phyloP scores from a whole-genome alignment of 1,284 basidiomycete species.

The Ceratobasidium sp. region DNA sequence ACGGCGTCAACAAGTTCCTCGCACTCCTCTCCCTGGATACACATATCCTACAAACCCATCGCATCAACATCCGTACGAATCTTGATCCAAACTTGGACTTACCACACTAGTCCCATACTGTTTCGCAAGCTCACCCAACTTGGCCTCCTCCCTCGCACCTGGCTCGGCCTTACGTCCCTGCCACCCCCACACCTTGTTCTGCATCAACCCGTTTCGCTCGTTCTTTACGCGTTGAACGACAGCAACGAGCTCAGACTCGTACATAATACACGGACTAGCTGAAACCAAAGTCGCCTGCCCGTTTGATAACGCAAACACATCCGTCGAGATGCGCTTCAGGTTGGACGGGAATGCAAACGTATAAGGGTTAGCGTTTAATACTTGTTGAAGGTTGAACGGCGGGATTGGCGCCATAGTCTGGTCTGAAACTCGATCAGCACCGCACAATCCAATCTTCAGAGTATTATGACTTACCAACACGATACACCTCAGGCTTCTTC shows the following conservation, averaged over 20 bases:
- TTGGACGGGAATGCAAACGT: conserved; percentile 54
- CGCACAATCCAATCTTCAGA: background rate
- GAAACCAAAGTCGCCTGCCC: conserved; percentile 63
- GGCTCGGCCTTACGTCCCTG: conserved; percentile 66
- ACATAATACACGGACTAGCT: conserved; percentile 68
- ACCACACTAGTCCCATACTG: conserved; percentile 76
- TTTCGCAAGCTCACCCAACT: conserved; percentile 75
- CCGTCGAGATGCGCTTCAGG: conserved; percentile 74
- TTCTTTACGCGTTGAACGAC: conserved; percentile 77
- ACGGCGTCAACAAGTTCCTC: conserved; percentile 70
- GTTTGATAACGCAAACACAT: conserved; percentile 71
- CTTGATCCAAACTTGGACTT: conserved; percentile 51
- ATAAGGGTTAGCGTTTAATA: conserved; percentile 55
- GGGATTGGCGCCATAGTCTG: conserved; percentile 65
- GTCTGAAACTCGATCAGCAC: conserved; percentile 54
- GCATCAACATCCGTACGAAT: conserved; percentile 23
- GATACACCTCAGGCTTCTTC: conserved; percentile 10
- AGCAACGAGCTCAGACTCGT: conserved; percentile 76
- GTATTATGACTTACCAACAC: conserved; percentile 16
- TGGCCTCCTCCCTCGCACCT: conserved; percentile 71
- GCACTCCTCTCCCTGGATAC: conserved; percentile 72
- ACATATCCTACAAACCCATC: conserved; percentile 61
- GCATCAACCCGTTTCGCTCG: conserved; percentile 71
- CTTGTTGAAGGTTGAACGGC: conserved; percentile 63
- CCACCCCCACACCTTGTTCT: conserved; percentile 81